phyloP scores from a whole-genome alignment of 805 yeast genomes.

The Debaryomyces tyrocola region DNA sequence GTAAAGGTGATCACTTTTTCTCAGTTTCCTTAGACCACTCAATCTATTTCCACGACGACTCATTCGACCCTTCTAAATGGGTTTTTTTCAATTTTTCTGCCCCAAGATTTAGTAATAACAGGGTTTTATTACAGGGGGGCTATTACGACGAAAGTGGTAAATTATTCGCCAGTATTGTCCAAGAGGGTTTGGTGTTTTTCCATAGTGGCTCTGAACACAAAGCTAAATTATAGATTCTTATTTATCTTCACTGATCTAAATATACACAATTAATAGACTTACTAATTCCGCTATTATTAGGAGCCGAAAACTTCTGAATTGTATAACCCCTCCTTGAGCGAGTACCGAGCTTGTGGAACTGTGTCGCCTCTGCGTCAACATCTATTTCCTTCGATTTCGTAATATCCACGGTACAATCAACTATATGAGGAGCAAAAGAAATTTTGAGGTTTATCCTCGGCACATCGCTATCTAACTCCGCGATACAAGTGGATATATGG shows the following conservation, averaged over 20 bases:
- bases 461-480: no score
- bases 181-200: conserved; percentile 34
- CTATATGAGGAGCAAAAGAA: no score
- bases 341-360: no score
- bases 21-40: conserved; percentile 35
- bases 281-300: no score
- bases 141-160: conserved; percentile 30
- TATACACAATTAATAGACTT: no score
- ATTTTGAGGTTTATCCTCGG: no score
- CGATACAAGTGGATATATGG: no score
- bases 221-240: conserved; percentile 16
- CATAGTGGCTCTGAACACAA: conserved; percentile 16
- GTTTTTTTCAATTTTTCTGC: conserved; percentile 25
- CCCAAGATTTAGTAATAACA: conserved; percentile 30
- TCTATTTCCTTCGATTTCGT: no score
- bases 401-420: no score
- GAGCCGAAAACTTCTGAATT: no score
- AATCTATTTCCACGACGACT: conserved; percentile 35
- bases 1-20: conserved; percentile 26
- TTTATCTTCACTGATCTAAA: not conserved
- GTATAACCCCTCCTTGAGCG: no score
- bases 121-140: conserved; percentile 28
- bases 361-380: no score
- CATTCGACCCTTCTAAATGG: conserved; percentile 35
- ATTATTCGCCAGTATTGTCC: conserved; percentile 31